These are phyloP conservation scores for Centaurea solstitialis DNA, from an alignment of 129 eudicot species.

Conservation along the genomic window DNA sequence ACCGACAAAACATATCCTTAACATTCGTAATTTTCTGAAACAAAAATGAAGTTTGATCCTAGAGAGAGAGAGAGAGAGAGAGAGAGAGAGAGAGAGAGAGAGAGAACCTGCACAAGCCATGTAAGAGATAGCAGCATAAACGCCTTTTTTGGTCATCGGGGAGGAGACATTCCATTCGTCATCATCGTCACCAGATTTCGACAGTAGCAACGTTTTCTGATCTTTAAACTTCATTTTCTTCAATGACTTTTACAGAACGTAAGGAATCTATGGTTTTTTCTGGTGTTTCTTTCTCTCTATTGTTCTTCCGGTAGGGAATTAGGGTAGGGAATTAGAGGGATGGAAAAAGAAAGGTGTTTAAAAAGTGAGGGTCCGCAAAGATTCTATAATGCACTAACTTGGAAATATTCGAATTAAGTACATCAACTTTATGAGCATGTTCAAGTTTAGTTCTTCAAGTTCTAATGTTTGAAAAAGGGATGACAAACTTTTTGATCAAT, in stretches of 20 bases:
- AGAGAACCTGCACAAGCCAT: constrained; percentile 47
- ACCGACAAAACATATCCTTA: background rate
- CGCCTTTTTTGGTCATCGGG: constrained; percentile 37
- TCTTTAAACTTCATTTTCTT: constrained; percentile 28
- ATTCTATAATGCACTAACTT: constrained; percentile 33
- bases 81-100: constrained; percentile 9
- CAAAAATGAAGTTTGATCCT: background rate
- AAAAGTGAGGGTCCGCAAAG: constrained; percentile 40
- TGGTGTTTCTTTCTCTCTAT: background rate
- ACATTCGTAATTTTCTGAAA: background rate
- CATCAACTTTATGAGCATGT: background rate
- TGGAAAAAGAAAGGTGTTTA: constrained; percentile 14
- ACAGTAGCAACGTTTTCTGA: constrained; percentile 18
- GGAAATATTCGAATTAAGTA: background rate
- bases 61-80: background rate
- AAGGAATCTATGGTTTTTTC: constrained; percentile 6
- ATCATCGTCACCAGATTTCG: constrained; percentile 16
- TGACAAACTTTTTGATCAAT: background rate
- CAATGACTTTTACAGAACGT: constrained; percentile 9
- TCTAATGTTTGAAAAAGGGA: background rate
- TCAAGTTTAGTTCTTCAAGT: background rate
- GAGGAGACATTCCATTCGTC: constrained; percentile 23
- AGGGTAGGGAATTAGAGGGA: constrained; percentile 19
- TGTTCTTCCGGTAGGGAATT: constrained; percentile 5
- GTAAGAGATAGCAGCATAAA: constrained; percentile 43